Base-by-base conservation (phyloP, 192 early-diverging fungal genomes). In the Entomortierella lignicola region DNA sequence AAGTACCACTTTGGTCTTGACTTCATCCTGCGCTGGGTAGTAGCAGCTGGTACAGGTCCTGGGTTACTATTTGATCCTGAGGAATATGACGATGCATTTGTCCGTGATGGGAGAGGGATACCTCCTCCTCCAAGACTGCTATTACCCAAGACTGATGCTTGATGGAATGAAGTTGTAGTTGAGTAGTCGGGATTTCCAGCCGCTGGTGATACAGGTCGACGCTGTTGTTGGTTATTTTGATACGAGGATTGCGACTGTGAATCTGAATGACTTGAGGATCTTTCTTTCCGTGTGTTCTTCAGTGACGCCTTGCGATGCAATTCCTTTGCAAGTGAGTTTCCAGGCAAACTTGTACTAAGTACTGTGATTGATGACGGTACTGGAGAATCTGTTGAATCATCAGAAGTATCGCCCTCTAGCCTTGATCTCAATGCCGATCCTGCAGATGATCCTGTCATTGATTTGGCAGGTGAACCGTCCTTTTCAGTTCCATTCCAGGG, bases 1-100 rank as follows among this genome's bases (percentile, higher is more conserved):
- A 98, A 98, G 83, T 99, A 97, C 98, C 98, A 99, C 80, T 93
- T 94, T 7, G 94, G 91, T 52, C 94, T 83, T 6, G 86, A 82
- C 29, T 83, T 85, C 21, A 66, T 52, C 55, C 58, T 65, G 25
- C 72, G 47, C 21, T 79, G 82, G 23, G 66, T 48, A n/a, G 72
- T 41, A 20, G 62, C 53, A 20, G 54, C 26, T 15, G 48, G 55
- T 18, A 27, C 21, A 11, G 54, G 25, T 56, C 41, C 42, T 26
- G 21, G n/a, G 43, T 39, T 43, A 43, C 30, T 53, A 27, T 41
- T 52, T 25, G 63, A 39, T 29, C 60, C 59, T 20, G 27, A 51
- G 23, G 13, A 20, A 1, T 27, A 29, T 20, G 25, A n/a, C 44
- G 27, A 54, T 34, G 2, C 34, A 37, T 10, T 10, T 37, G 34